Evolutionary conservation across 2,329 filamentous ascomycete genomes (phyloP), one percentile per base, ranked within the genome.

Genomic region (Phoma sp.): DNA sequence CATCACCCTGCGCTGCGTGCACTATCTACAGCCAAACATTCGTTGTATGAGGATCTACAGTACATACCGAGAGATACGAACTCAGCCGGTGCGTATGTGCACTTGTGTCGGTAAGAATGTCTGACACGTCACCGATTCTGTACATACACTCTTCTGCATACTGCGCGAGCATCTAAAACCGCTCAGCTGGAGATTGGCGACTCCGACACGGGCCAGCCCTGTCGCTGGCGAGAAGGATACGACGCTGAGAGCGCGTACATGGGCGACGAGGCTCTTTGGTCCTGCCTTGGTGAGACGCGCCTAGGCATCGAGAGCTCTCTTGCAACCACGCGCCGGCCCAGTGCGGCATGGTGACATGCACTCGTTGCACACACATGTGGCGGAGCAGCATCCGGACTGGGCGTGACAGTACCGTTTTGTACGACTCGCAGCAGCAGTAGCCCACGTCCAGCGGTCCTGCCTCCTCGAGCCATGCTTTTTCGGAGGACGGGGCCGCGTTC

Each of bases 101-200:
- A 18, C 18, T 18, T 13, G 42, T 30, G 36, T 47, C 24, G 42
- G 29, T 30, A 38, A 43, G 41, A 2, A 39, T 32, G 27, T 36
- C n/a, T 48, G 51, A 54, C 51, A 54, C 45, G 51, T 54, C 51
- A 48, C 39, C 27, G 24, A 32, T 7, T 11, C 36, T 23, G 49
- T 9, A 8, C 38, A 33, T 9, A 23, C 39, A 30, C 40, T 30
- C 5, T 29, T 33, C 33, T 32, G 14, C 18, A 24, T 18, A 6
- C 29, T 40, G 40, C 41, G 41, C 30, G 13, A 22, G 29, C 40
- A 30, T 42, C 25, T 36, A 32, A 24, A 41, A 45, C 30, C 35
- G 29, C 13, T 37, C 36, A 22, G 46, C 18, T 41, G 52, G 39
- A 27, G 37, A 23, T 29, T 29, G 27, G 27, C 27, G 14, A 22